Conservation (phyloP, 306 rosid species). For the Bauhinia variegata region DNA sequence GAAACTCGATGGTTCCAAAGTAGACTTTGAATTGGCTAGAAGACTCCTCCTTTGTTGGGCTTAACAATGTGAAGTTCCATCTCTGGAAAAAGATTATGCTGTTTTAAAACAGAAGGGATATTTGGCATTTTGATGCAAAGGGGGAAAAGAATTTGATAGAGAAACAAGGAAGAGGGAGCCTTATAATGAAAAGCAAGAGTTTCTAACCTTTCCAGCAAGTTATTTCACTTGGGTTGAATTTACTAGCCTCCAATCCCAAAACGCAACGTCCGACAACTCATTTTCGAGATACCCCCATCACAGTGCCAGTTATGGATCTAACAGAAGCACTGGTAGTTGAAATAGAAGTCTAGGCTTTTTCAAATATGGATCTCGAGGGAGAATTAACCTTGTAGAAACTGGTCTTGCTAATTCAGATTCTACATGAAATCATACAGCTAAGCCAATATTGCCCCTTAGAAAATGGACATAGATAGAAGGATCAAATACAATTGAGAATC, state of each 20-base stretch:
- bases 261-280: slow-evolving; percentile 49
- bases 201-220: slow-evolving; percentile 36
- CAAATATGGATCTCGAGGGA: neutral
- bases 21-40: slow-evolving; percentile 19
- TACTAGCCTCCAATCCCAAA: slow-evolving; percentile 36
- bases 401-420: slow-evolving; percentile 16
- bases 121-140: slow-evolving; percentile 8
- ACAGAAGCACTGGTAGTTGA: slow-evolving; percentile 39
- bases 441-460: slow-evolving; percentile 22
- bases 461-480: neutral
- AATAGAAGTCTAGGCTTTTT: slow-evolving; percentile 39
- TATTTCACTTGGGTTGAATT: slow-evolving; percentile 32
- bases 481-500: neutral
- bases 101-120: slow-evolving; percentile 12
- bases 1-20: slow-evolving; percentile 11
- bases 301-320: slow-evolving; percentile 33
- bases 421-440: slow-evolving; percentile 23
- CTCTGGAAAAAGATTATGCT: slow-evolving; percentile 11
- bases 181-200: slow-evolving; percentile 19
- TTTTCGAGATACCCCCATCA: slow-evolving; percentile 31
- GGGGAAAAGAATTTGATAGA: too few relatives aligned
- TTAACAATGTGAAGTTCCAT: slow-evolving; percentile 16
- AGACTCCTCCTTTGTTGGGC: neutral
- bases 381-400: slow-evolving; percentile 12
- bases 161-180: too few relatives aligned